phyloP scores from a whole-genome alignment of 352 stramenopile genomes.

The Globisporangium takayamanum region DNA sequence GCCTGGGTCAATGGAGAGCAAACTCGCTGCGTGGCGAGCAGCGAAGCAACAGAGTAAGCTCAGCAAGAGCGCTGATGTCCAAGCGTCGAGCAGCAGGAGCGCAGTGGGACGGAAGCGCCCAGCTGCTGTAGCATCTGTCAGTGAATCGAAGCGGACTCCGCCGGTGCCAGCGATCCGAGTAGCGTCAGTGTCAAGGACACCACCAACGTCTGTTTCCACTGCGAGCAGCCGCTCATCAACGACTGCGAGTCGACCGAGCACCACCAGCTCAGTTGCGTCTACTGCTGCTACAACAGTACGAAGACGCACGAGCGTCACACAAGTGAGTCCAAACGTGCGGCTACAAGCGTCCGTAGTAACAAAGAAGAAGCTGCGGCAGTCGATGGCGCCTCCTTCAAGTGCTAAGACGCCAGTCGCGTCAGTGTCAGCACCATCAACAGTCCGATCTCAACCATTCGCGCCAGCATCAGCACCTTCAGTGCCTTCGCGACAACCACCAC shows the following conservation, averaged over 20 bases:
- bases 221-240: too few species aligned
- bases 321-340: too few species aligned
- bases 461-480: not conserved
- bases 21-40: slow-evolving; percentile 10
- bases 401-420: not conserved
- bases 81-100: not conserved
- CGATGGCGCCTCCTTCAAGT: too few species aligned
- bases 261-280: not conserved
- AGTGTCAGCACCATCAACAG: not conserved
- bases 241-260: too few species aligned
- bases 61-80: not conserved
- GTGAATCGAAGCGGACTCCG: too few species aligned
- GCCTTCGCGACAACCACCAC: not conserved
- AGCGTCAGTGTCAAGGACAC: not conserved
- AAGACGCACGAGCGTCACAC: not conserved
- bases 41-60: slow-evolving; percentile 1
- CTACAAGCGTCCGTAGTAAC: too few species aligned
- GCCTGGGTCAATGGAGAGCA: slow-evolving; percentile 10
- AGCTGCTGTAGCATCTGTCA: not conserved
- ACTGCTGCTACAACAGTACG: not conserved
- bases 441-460: not conserved
- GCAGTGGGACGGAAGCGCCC: not conserved
- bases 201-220: not conserved
- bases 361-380: too few species aligned
- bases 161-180: not conserved